Evolutionary conservation across 1,284 basidiomycete species (phyloP).

Genomic region (Lignosus rhinocerotis): DNA sequence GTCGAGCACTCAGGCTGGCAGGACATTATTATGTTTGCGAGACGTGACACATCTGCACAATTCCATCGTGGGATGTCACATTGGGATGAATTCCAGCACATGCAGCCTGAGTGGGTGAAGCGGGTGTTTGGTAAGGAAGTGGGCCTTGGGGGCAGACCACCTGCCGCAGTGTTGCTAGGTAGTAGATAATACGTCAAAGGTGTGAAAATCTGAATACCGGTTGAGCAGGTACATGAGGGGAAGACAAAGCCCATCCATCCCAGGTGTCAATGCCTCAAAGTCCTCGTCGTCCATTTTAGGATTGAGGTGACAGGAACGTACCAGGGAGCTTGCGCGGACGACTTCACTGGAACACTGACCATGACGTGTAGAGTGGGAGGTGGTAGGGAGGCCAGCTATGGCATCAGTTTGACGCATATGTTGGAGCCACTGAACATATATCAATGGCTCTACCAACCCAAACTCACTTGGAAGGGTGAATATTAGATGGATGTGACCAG

Average conservation of each 20-base stretch:
- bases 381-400: neutral
- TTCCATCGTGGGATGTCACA: too few relatives aligned
- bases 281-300: neutral
- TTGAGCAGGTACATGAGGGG: neutral
- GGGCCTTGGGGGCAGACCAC: too few relatives aligned
- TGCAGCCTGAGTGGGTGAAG: too few relatives aligned
- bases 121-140: too few relatives aligned
- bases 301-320: slow-evolving; percentile 5
- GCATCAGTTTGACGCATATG: neutral
- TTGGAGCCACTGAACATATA: slow-evolving; percentile 6
- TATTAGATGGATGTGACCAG: neutral
- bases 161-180: too few relatives aligned
- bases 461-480: neutral
- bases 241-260: neutral
- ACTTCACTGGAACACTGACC: neutral
- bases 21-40: too few relatives aligned
- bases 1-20: too few relatives aligned
- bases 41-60: too few relatives aligned
- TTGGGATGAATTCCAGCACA: too few relatives aligned
- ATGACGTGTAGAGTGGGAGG: slow-evolving; percentile 2
- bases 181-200: neutral
- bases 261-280: neutral
- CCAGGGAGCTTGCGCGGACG: neutral
- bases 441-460: neutral
- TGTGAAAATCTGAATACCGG: slow-evolving; percentile 3